Evolutionary conservation across 371 early-diverging fungal genomes (phyloP).

Genomic region (Amoeboaphelidium protococcarum): DNA sequence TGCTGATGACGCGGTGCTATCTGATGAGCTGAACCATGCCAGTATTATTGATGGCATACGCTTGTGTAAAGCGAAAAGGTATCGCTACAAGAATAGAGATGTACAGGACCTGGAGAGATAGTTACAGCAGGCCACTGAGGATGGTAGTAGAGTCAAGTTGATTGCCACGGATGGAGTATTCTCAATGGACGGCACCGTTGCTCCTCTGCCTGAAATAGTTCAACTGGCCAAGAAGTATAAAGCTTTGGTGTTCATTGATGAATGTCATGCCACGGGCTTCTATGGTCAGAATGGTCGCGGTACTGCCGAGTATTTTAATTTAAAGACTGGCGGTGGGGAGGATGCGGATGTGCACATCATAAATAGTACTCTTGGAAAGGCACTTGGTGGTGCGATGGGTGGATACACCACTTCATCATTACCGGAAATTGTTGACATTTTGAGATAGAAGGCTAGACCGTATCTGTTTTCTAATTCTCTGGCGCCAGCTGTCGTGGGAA

Average conservation of each 20-base stretch:
- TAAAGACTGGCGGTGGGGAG: too few relatives aligned
- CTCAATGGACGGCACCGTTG: conserved; percentile 32
- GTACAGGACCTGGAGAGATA: conserved; percentile 22
- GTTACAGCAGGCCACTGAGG: conserved; percentile 16
- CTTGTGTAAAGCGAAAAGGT: conserved; percentile 27
- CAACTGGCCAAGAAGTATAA: conserved; percentile 28
- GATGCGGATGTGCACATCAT: conserved; percentile 25
- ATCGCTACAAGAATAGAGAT: conserved; percentile 26
- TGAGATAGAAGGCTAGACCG: conserved; percentile 26
- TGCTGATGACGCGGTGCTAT: conserved; percentile 28
- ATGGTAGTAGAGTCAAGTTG: conserved; percentile 20
- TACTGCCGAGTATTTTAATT: conserved; percentile 22
- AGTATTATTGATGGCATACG: conserved; percentile 34
- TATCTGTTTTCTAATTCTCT: conserved; percentile 33
- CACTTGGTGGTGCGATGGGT: conserved; percentile 31
- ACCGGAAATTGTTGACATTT: conserved; percentile 17
- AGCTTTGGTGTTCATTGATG: conserved; percentile 29
- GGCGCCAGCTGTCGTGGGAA: conserved; percentile 32
- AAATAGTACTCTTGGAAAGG: conserved; percentile 34
- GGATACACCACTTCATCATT: conserved; percentile 26
- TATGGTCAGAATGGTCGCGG: conserved; percentile 26
- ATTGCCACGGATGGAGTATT: conserved; percentile 24
- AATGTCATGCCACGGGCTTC: conserved; percentile 33
- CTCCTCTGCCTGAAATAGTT: conserved; percentile 25
- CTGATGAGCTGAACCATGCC: conserved; percentile 30